Base-by-base conservation (phyloP, 208 protist species). In the Acanthamoeba royreba region DNA sequence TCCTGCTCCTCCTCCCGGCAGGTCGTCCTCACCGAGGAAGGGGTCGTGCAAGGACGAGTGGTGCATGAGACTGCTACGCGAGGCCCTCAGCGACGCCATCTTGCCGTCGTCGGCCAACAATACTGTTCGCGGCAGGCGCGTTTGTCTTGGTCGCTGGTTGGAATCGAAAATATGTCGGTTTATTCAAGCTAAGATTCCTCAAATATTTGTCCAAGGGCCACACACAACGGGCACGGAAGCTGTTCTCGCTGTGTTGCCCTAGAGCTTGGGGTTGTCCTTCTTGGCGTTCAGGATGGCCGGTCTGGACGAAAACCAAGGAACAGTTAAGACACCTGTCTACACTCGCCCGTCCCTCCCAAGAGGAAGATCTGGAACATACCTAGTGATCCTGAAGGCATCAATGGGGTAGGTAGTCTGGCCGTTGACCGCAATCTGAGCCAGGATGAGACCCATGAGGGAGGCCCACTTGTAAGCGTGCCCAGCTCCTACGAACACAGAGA, bases 401-500 rank as follows among this genome's bases (percentile, higher is more conserved):
- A 92, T 43, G 1, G 88, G 88, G 33, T 53, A 92, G 1, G 61
- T 35, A 1, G 88, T 58, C 61, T 28, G 43, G 38, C 61, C 88
- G 8, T 49, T 31, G 40, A 81, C 38, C 0, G 88, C 88, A 22
- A 40, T 42, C 25, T 92, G 63, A 11, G 61, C 81, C 13, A 92
- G 47, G 13, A 92, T 42, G 9, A 92, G 66, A 11, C 88, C 88
- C 9, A 92, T 92, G 28, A 74, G 53, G 13, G 88, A 92, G 5
- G 88, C 88, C 88, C 88, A 92, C 61, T 92, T 92, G 66, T 66
- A 92, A 19, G 61, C 88, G 25, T 92, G 88, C 19, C 88, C 88
- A 25, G 61, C 63, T 91, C 88, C 88, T 7, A 92, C 53, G n/a
- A 61, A 28, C 43, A 92, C 17, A 17, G 61, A 81, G n/a, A 81